Evolutionary conservation across 75 land plant species (phyloP).

Genomic region (Cunninghamia lanceolata): DNA sequence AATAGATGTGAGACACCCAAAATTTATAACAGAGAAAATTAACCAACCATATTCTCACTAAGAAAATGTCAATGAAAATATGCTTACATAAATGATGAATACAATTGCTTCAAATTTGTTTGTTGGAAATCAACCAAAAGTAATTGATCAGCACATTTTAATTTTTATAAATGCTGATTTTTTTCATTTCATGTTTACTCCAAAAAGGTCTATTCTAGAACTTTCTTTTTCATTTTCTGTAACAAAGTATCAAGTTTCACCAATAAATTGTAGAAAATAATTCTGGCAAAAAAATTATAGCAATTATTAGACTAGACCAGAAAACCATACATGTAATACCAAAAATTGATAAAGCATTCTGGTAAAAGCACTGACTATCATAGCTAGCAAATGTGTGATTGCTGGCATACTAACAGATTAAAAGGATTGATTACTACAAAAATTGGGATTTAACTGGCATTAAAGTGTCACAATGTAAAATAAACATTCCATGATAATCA

Average conservation of each 20-base stretch:
- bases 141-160: background rate
- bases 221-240: background rate
- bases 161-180: background rate
- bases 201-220: background rate
- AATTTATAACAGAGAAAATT: background rate
- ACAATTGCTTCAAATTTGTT: background rate
- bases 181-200: background rate
- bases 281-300: no score
- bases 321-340: background rate
- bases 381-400: background rate
- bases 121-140: background rate
- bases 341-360: no score
- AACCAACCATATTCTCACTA: background rate
- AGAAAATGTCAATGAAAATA: background rate
- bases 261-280: background rate
- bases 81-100: background rate
- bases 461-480: background rate
- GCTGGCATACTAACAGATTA: background rate
- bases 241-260: background rate
- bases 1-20: background rate
- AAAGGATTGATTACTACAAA: background rate
- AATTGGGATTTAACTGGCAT: background rate
- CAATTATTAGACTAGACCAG: background rate
- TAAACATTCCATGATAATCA: background rate
- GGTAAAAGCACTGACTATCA: no score